phyloP scores from a whole-genome alignment of 805 yeast genomes.

The Kodamaea leandrae region DNA sequence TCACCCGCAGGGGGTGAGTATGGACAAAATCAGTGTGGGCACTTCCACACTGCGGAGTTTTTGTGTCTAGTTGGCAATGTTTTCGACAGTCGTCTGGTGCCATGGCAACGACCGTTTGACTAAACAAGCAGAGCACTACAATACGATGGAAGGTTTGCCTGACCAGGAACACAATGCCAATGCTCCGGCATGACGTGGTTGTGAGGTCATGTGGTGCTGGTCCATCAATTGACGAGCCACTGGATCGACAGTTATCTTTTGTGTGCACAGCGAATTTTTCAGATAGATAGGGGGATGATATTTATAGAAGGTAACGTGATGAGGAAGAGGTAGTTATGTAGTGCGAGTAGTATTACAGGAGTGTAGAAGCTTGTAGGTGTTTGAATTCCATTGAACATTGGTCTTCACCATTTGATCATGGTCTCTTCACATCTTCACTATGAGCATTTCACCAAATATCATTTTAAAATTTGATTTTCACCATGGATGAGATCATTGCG shows the following conservation, averaged over 20 bases:
- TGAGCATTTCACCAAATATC: background rate
- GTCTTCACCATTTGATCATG: no score
- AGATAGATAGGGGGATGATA: no score
- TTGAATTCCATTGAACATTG: no score
- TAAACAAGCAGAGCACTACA: background rate
- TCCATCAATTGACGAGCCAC: no score
- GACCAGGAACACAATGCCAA: background rate
- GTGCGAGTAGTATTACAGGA: no score
- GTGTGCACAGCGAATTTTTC: no score
- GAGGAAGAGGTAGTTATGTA: no score
- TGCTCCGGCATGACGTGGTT: background rate
- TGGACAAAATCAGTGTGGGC: background rate
- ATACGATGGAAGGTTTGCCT: background rate
- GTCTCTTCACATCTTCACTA: no score
- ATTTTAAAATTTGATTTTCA: background rate
- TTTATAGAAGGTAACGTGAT: no score
- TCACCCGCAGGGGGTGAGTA: background rate
- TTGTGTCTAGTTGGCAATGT: background rate
- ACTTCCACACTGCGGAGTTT: background rate
- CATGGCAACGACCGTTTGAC: background rate
- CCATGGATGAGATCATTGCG: constrained; percentile 47
- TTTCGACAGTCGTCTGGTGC: background rate
- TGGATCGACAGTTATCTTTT: no score
- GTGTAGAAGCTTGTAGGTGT: no score
- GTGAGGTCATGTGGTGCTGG: background rate